Percentiles rank a stretch among this genome's conserved stretches.
Conservation (phyloP, 306 rosid species). For the Abrus precatorius region DNA sequence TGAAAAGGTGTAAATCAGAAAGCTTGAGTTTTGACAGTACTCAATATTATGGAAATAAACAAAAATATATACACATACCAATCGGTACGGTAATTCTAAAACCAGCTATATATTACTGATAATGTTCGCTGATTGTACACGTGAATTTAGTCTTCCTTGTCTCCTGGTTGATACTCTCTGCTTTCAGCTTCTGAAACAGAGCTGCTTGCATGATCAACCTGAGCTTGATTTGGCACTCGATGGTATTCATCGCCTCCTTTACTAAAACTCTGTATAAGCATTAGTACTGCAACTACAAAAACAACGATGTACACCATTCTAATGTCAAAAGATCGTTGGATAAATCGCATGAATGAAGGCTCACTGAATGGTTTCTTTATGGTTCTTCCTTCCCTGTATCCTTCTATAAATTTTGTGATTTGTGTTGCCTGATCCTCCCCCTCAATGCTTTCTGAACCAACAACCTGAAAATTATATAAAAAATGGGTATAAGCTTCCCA, state of each 20-base stretch:
- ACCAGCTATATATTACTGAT: constrained; percentile 34
- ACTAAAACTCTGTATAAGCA: constrained; percentile 60
- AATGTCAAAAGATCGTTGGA: constrained; percentile 67
- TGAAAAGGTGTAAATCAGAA: constrained; percentile 28
- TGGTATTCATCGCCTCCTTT: constrained; percentile 64
- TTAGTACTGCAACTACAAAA: constrained; percentile 63
- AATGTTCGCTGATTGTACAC: constrained; percentile 20
- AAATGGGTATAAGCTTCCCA: constrained; percentile 5
- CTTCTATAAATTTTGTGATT: constrained; percentile 75
- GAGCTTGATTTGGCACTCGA: constrained; percentile 59
- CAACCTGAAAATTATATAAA: constrained; percentile 62
- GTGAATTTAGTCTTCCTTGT: constrained; percentile 76
- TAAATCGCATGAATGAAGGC: constrained; percentile 56
- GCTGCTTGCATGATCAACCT: constrained; percentile 57
- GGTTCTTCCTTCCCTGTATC: constrained; percentile 86
- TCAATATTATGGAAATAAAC: constrained; percentile 45
- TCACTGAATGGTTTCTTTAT: constrained; percentile 60
- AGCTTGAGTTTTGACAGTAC: constrained; percentile 15
- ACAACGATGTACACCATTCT: constrained; percentile 73
- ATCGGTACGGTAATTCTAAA: constrained; percentile 46
- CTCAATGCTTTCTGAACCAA: constrained; percentile 72
- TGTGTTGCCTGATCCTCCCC: constrained; percentile 82
- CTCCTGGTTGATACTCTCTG: constrained; percentile 68
- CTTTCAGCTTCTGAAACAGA: constrained; percentile 60
- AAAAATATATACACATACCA: constrained; percentile 52